Percentiles rank a stretch among this genome's conserved stretches.
These are phyloP conservation scores for Suillus lakei DNA, from an alignment of 768 basidiomycete species.

Conservation along the genomic window DNA sequence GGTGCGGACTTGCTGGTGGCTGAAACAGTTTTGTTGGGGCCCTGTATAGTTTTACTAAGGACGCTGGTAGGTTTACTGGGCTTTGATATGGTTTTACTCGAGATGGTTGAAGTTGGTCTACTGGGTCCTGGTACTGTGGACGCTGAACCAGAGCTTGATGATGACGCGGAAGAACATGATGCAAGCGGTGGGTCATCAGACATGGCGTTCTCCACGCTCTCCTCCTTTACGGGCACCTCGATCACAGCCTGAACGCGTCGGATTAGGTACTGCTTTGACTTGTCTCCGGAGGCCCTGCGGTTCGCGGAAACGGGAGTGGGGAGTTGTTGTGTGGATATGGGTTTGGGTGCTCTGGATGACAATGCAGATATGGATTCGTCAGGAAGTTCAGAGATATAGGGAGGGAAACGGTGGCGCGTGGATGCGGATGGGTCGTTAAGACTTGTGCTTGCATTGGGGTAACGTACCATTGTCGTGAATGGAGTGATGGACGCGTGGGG, in stretches of 20 bases:
- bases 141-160: conserved; percentile 20
- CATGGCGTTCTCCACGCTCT: conserved; percentile 53
- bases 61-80: conserved; percentile 11
- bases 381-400: conserved; percentile 27
- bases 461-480: conserved; percentile 38
- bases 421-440: conserved; percentile 35
- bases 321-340: conserved; percentile 23
- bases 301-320: conserved; percentile 37
- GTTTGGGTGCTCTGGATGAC: conserved; percentile 33
- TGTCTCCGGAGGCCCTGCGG: conserved; percentile 19
- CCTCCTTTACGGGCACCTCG: conserved; percentile 66
- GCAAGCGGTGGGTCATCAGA: not conserved
- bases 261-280: conserved; percentile 43
- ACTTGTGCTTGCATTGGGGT: conserved; percentile 19
- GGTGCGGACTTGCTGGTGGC: conserved; percentile 9
- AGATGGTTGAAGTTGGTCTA: conserved; percentile 5
- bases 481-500: conserved; percentile 24
- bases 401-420: conserved; percentile 21
- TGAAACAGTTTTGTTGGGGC: conserved; percentile 9
- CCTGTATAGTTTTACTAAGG: conserved; percentile 7
- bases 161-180: conserved; percentile 19
- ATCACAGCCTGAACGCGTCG: conserved; percentile 66
- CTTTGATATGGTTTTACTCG: conserved; percentile 8
- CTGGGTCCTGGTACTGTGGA: not conserved
- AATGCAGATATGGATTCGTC: conserved; percentile 37